Conservation (phyloP, 148 eudicot species). For the Rhododendron mucronatum region DNA sequence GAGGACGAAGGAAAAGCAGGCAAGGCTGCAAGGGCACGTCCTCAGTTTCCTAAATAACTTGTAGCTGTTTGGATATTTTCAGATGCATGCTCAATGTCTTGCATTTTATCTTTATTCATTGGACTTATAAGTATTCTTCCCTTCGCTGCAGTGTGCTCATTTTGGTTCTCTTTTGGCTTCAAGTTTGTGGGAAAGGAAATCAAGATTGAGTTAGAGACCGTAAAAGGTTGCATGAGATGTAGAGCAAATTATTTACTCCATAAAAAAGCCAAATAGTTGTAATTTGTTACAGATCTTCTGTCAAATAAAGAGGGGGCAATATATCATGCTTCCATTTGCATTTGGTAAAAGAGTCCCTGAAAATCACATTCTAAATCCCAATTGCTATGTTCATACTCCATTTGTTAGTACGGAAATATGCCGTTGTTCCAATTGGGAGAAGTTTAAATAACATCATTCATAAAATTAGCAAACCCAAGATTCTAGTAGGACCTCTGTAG, state of each 20-base stretch:
- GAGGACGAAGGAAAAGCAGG: constrained; percentile 52
- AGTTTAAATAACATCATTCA: neutral
- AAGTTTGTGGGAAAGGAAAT: constrained; percentile 1
- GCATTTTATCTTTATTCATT: neutral
- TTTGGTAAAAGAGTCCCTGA: neutral
- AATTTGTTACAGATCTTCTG: neutral
- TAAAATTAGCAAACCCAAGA: neutral
- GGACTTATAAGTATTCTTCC: neutral
- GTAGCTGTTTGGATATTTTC: neutral
- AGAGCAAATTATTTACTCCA: neutral
- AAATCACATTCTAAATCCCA: neutral
- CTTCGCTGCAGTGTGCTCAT: neutral
- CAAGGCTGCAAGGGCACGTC: constrained; percentile 13
- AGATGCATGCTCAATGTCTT: neutral
- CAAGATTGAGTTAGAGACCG: neutral
- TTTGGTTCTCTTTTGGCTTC: neutral
- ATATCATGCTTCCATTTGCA: neutral
- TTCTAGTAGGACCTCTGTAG: neutral
- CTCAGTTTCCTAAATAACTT: neutral
- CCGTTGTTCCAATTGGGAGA: neutral
- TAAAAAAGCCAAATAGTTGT: neutral
- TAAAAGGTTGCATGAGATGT: neutral
- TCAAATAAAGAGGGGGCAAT: neutral
- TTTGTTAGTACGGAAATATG: neutral
- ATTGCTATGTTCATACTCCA: neutral